Conservation (phyloP, 2,329 filamentous ascomycete species). For the Fusarium agapanthi region DNA sequence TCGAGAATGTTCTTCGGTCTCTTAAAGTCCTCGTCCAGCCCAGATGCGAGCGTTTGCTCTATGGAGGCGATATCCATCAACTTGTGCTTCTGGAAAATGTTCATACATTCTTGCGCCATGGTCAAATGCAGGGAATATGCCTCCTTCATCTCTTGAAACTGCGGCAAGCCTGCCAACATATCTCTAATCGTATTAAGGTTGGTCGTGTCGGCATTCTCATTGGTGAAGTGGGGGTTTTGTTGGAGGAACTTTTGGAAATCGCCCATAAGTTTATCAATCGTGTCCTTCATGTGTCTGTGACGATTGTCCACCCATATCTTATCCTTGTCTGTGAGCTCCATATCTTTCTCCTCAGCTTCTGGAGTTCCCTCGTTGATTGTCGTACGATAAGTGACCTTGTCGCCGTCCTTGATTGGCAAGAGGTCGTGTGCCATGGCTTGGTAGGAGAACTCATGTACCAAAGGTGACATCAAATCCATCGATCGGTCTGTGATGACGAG, state of each 20-base stretch:
- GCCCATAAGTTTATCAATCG: slow-evolving; percentile 89
- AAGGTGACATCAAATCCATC: slow-evolving; percentile 88
- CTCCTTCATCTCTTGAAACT: slow-evolving; percentile 96
- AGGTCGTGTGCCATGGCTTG: slow-evolving; percentile 98
- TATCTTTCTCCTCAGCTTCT: slow-evolving; percentile 82
- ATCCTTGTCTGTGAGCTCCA: slow-evolving; percentile 91
- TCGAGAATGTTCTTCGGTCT: slow-evolving; percentile 91
- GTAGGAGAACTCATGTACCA: slow-evolving; percentile 97
- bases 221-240: slow-evolving; percentile 91
- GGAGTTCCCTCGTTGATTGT: slow-evolving; percentile 76
- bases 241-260: slow-evolving; percentile 93
- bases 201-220: slow-evolving; percentile 72
- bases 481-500: slow-evolving; percentile 90
- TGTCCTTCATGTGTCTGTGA: slow-evolving; percentile 97
- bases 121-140: slow-evolving; percentile 92
- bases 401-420: slow-evolving; percentile 84
- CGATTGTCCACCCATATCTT: slow-evolving; percentile 95
- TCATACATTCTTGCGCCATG: slow-evolving; percentile 98
- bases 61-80: slow-evolving; percentile 86
- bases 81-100: slow-evolving; percentile 85
- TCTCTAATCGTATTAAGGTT: slow-evolving; percentile 93
- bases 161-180: slow-evolving; percentile 93
- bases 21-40: slow-evolving; percentile 89
- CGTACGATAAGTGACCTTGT: slow-evolving; percentile 88
- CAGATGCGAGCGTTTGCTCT: slow-evolving; percentile 91